A percentile compares a stretch with the other conserved stretches of the same genome.
Evolutionary conservation across 345 rosid genomes (phyloP).

Genomic region (Murraya koenigii): DNA sequence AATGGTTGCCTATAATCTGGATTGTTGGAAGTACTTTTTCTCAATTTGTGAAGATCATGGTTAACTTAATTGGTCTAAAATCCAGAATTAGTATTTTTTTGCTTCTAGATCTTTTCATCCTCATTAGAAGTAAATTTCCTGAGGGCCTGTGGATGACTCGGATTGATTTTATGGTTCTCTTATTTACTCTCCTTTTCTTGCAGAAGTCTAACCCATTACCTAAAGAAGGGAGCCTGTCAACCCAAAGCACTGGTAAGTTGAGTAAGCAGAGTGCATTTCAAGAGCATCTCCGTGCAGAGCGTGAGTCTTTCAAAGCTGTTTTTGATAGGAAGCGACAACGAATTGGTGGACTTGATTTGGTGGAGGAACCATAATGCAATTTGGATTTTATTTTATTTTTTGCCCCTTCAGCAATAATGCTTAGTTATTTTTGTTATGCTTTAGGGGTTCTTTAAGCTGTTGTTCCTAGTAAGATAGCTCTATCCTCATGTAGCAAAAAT

Average conservation of each 20-base stretch:
- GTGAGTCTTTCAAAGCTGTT: slow-evolving; percentile 78
- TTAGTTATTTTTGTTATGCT: neutral
- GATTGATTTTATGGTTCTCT: neutral
- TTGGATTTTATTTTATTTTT: neutral
- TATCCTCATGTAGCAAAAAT: neutral
- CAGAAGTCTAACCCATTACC: slow-evolving; percentile 78
- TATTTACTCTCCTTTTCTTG: slow-evolving; percentile 3
- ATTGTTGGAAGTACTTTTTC: neutral
- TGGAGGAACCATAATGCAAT: slow-evolving; percentile 37
- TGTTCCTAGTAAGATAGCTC: neutral
- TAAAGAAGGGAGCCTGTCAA: slow-evolving; percentile 33
- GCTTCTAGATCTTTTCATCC: neutral
- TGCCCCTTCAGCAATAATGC: neutral
- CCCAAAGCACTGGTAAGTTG: slow-evolving; percentile 38
- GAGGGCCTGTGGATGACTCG: neutral
- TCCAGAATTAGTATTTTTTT: neutral
- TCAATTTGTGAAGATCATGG: neutral
- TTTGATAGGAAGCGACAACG: slow-evolving; percentile 70
- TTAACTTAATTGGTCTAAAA: neutral
- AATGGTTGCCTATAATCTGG: neutral
- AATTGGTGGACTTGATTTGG: slow-evolving; percentile 43
- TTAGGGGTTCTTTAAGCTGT: neutral
- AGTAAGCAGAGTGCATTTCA: slow-evolving; percentile 61
- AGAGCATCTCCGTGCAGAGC: slow-evolving; percentile 77
- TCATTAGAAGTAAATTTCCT: neutral